A percentile compares a stretch with the other conserved stretches of the same genome.
These are phyloP conservation scores for Melocanna baccifera DNA, from an alignment of 176 grass and related monocot genomes.

Conservation along the genomic window DNA sequence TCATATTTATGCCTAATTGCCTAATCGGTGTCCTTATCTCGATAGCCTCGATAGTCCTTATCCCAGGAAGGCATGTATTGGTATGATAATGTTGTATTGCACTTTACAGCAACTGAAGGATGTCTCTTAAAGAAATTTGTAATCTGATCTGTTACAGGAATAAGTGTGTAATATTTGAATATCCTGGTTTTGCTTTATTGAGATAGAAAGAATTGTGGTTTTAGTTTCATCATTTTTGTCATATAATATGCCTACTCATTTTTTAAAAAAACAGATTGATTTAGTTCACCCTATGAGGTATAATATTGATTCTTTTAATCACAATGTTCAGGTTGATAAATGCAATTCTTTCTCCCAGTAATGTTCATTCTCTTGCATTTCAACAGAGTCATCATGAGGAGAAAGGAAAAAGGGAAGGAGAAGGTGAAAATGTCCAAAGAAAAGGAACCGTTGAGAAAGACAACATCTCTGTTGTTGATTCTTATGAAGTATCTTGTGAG, in stretches of 20 bases:
- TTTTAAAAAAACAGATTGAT: background rate
- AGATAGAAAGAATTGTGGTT: background rate
- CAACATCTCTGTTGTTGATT: background rate
- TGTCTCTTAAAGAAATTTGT: background rate
- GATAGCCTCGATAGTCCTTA: background rate
- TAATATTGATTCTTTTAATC: background rate
- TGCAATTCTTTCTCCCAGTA: background rate
- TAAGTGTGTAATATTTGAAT: background rate
- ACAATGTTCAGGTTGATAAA: background rate
- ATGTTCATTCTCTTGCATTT: conserved; percentile 26
- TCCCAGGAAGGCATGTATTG: background rate
- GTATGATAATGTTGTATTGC: background rate
- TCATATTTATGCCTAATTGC: background rate
- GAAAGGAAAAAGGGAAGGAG: background rate
- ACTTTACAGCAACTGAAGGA: background rate
- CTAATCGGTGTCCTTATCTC: background rate
- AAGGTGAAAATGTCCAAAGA: background rate
- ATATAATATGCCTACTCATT: conserved; percentile 16
- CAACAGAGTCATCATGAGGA: conserved; percentile 8
- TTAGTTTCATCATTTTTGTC: conserved; percentile 9
- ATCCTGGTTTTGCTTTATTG: background rate
- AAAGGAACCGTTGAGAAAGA: background rate
- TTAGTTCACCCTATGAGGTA: background rate
- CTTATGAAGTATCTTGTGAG: conserved; percentile 31
- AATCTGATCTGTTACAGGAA: background rate